A percentile compares a stretch with the other conserved stretches of the same genome.
phyloP scores from a whole-genome alignment of 495 filamentous ascomycete genomes.

The Penicillium paradoxum region DNA sequence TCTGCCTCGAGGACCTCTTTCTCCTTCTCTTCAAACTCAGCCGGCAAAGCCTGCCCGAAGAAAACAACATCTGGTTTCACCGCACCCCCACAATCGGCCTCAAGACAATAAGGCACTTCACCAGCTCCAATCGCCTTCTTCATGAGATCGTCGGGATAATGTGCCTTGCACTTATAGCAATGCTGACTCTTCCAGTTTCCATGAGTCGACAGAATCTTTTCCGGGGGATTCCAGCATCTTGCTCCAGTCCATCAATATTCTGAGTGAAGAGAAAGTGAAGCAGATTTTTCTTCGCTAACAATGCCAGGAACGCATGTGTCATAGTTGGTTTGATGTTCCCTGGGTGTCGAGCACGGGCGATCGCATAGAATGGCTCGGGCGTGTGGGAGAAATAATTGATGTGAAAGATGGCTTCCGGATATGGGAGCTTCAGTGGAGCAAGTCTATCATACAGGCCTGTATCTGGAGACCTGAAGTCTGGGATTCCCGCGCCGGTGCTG shows the following conservation, averaged over 20 bases:
- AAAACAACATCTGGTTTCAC: constrained; percentile 96
- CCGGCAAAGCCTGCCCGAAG: constrained; percentile 76
- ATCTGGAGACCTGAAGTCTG: constrained; percentile 71
- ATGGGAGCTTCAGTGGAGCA: constrained; percentile 68
- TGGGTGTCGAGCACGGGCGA: constrained; percentile 80
- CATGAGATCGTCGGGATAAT: constrained; percentile 65
- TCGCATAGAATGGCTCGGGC: constrained; percentile 78
- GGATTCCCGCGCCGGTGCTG: constrained; percentile 63
- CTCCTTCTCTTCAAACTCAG: constrained; percentile 53
- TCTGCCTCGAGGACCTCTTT: constrained; percentile 55
- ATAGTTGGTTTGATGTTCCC: constrained; percentile 73
- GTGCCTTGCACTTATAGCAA: constrained; percentile 69
- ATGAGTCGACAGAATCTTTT: constrained; percentile 77
- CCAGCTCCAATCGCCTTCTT: constrained; percentile 52
- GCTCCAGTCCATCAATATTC: constrained; percentile 87
- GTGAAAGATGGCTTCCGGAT: constrained; percentile 68
- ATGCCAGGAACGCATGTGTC: constrained; percentile 66
- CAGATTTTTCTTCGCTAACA: constrained; percentile 63
- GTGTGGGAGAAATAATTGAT: constrained; percentile 73
- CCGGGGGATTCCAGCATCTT: constrained; percentile 66
- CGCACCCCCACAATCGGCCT: constrained; percentile 57
- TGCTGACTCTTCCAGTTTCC: constrained; percentile 78
- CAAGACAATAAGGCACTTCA: constrained; percentile 61
- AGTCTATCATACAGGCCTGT: constrained; percentile 81
- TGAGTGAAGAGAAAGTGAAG: constrained; percentile 82